Evolutionary conservation across 345 rosid genomes (phyloP).

Genomic region (Viola odorata): DNA sequence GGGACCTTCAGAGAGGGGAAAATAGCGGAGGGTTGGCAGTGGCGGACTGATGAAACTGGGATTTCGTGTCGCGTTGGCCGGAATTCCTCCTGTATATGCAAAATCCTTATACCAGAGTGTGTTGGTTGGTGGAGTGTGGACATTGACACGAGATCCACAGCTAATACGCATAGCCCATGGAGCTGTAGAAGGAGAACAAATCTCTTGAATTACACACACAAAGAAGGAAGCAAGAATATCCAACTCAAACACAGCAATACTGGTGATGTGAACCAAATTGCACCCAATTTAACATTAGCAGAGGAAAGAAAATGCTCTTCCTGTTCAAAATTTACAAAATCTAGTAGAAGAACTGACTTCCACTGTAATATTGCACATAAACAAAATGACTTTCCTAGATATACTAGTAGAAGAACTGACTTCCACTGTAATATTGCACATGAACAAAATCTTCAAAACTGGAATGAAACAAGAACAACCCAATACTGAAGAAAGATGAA

Average conservation of each 20-base stretch:
- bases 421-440: too few relatives aligned
- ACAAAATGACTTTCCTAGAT: too few relatives aligned
- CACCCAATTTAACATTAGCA: too few relatives aligned
- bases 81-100: constrained; percentile 88
- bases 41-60: constrained; percentile 66
- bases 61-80: constrained; percentile 41
- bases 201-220: neutral
- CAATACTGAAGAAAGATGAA: too few relatives aligned
- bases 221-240: neutral
- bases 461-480: too few relatives aligned
- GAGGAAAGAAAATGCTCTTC: too few relatives aligned
- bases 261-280: too few relatives aligned
- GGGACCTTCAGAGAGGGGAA: constrained; percentile 85
- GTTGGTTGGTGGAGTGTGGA: constrained; percentile 62
- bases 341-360: too few relatives aligned
- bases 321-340: too few relatives aligned
- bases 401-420: too few relatives aligned
- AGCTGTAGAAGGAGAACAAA: constrained; percentile 35
- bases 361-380: too few relatives aligned
- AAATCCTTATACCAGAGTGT: constrained; percentile 87
- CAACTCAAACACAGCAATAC: neutral
- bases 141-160: constrained; percentile 70
- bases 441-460: too few relatives aligned
- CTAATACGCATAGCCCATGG: constrained; percentile 91
- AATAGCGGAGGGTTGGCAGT: constrained; percentile 69